Evolutionary conservation across 768 basidiomycete species (phyloP).

Genomic region (Amanita inopinata): DNA sequence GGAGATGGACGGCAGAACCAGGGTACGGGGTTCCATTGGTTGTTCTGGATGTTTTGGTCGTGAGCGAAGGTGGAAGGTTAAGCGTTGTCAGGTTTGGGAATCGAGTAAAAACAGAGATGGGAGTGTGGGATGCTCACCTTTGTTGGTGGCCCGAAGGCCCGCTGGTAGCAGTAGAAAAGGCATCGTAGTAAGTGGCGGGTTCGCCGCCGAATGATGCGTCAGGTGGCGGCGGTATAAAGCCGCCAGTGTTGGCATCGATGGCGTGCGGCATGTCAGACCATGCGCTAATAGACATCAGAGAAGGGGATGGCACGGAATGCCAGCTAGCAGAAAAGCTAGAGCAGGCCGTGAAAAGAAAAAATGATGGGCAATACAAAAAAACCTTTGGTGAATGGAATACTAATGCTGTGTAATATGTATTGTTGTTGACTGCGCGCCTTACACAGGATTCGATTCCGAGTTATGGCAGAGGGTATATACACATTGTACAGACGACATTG

Average conservation of each 20-base stretch:
- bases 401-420: too few species aligned
- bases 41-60: background rate
- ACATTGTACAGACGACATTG: background rate
- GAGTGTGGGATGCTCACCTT: slow-evolving; percentile 11
- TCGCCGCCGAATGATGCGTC: slow-evolving; percentile 22
- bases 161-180: too few species aligned
- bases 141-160: slow-evolving; percentile 12
- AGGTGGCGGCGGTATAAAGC: slow-evolving; percentile 24
- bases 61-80: background rate
- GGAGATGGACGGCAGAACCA: background rate
- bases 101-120: background rate
- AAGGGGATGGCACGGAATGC: too few species aligned
- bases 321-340: background rate
- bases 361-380: too few species aligned
- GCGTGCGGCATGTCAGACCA: slow-evolving; percentile 19
- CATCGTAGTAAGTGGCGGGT: too few species aligned
- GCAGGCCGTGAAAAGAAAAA: too few species aligned
- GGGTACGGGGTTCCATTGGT: slow-evolving; percentile 5
- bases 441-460: too few species aligned
- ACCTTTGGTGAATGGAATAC: too few species aligned
- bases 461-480: too few species aligned
- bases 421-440: too few species aligned
- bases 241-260: slow-evolving; percentile 13
- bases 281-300: background rate
- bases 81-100: too few species aligned